Percentiles rank a stretch among this genome's conserved stretches.
Evolutionary conservation across 2,329 filamentous ascomycete species (phyloP).

Genomic region (Trichophyton verrucosum): DNA sequence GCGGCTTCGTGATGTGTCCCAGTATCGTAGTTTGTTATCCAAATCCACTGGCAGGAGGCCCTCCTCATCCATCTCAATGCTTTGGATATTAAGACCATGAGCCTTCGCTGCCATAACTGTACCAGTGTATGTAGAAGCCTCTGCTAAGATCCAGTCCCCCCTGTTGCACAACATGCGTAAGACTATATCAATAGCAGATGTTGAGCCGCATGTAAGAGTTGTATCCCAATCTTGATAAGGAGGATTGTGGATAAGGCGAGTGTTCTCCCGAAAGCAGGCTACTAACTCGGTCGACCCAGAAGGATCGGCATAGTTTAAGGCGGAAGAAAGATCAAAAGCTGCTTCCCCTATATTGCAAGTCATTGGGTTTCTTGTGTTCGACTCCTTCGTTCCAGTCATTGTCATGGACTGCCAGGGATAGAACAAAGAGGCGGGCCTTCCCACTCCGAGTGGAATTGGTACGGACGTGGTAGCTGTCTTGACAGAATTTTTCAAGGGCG

Average conservation of each 20-base stretch:
- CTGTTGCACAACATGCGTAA: constrained; percentile 20
- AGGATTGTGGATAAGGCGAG: constrained; percentile 20
- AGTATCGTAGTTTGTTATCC: constrained; percentile 15
- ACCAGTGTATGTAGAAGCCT: constrained; percentile 20
- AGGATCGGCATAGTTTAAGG: constrained; percentile 18
- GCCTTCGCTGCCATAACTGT: constrained; percentile 17
- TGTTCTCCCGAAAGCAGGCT: constrained; percentile 20
- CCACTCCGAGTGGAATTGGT: not conserved
- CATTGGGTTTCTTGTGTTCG: not conserved
- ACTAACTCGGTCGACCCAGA: constrained; percentile 18
- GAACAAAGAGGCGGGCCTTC: not conserved
- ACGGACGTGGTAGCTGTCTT: not conserved
- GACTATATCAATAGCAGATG: constrained; percentile 21
- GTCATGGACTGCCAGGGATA: constrained; percentile 3
- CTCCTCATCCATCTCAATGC: constrained; percentile 20
- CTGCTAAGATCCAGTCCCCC: constrained; percentile 17
- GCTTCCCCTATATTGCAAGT: not conserved
- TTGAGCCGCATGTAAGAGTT: constrained; percentile 20
- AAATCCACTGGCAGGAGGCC: constrained; percentile 19
- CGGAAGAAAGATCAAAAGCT: constrained; percentile 7
- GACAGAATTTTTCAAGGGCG: not conserved
- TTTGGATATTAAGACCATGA: constrained; percentile 17
- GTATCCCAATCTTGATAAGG: constrained; percentile 22
- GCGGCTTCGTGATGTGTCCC: constrained; percentile 17
- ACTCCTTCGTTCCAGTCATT: constrained; percentile 1